phyloP scores from a whole-genome alignment of 1,139 yeast species.

The Debaryomycetaceae sp. region DNA sequence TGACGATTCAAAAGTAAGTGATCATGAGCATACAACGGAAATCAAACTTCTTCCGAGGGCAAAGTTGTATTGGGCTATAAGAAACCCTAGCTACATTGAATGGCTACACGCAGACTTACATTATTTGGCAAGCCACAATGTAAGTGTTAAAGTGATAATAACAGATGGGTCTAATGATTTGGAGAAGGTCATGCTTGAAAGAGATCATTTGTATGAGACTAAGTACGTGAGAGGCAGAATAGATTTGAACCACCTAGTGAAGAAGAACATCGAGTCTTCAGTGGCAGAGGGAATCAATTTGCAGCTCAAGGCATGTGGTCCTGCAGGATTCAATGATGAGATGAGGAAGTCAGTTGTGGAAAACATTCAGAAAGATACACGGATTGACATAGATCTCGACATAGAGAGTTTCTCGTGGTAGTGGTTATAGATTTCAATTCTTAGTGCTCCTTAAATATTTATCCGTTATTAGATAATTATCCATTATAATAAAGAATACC shows the following conservation, averaged over 20 bases:
- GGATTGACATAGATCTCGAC: not conserved
- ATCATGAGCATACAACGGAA: not conserved
- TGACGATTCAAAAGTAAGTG: not conserved
- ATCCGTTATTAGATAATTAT: no score
- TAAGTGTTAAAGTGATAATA: not conserved
- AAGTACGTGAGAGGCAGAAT: not conserved
- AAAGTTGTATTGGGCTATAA: constrained; percentile 4
- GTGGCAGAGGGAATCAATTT: not conserved
- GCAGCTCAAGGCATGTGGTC: constrained; percentile 2
- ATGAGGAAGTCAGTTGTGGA: constrained; percentile 1
- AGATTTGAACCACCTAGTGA: not conserved
- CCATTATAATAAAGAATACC: no score
- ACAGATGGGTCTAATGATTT: not conserved
- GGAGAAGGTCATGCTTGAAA: not conserved
- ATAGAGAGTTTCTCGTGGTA: not conserved
- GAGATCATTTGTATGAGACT: not conserved
- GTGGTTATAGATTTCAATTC: not conserved
- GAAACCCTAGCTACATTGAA: constrained; percentile 1
- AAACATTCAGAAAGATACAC: not conserved
- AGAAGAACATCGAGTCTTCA: not conserved
- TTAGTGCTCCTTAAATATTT: not conserved
- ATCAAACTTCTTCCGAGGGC: not conserved
- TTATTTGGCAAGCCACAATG: not conserved
- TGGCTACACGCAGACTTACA: constrained; percentile 5
- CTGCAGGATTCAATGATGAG: constrained; percentile 2